Base-by-base conservation (phyloP, 2,329 filamentous ascomycete species). In the Arthrinium puccinioides region DNA sequence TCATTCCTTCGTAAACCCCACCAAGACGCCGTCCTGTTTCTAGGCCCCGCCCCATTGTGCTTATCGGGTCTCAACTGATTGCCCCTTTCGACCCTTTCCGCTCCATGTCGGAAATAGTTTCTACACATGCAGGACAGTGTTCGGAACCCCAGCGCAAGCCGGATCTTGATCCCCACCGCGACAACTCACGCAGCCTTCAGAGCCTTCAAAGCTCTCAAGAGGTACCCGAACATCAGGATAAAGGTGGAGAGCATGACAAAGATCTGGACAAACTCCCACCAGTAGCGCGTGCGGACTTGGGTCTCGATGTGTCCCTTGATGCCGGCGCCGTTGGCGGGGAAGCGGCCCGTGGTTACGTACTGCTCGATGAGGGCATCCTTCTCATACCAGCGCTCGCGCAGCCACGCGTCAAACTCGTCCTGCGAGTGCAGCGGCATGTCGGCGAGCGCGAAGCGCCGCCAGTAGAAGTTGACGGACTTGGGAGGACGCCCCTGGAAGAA, bases 381-480 rank as follows among this genome's bases (percentile, higher is more conserved):
- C 57, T 95, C 88, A 35, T 82, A 76, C 92, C 92, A 98, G 30
- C 88, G 76, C 39, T 86, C 80, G 21, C 81, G 74, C 20, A 97
- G 69, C 92, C 92, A 98, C 4, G 70, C 52, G 40, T 94, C 87
- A 52, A 98, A 98, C 6, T 74, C 69, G 27, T 83, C 74, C 13
- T 74, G 71, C 48, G 82, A 76, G 21, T 87, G 73, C 9, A 94
- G 72, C 0, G 90, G 90, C 29, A 98, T 94, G 15, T 87, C 79
- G 16, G 74, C 73, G 11, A 96, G 57, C 23, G 76, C 75, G 61
- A 94, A 96, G 9, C 88, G 80, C 37, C 92, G 79, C 87, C 90
- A 98, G 62, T 94, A 84, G 69, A 97, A 89, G 61, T 96, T 97
- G 52, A 97, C 89, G 2, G 88, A 95, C 57, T 89, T 95, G 2